A percentile compares a stretch with the other conserved stretches of the same genome.
phyloP scores from a whole-genome alignment of 345 rosid species.

The Gossypium turneri region DNA sequence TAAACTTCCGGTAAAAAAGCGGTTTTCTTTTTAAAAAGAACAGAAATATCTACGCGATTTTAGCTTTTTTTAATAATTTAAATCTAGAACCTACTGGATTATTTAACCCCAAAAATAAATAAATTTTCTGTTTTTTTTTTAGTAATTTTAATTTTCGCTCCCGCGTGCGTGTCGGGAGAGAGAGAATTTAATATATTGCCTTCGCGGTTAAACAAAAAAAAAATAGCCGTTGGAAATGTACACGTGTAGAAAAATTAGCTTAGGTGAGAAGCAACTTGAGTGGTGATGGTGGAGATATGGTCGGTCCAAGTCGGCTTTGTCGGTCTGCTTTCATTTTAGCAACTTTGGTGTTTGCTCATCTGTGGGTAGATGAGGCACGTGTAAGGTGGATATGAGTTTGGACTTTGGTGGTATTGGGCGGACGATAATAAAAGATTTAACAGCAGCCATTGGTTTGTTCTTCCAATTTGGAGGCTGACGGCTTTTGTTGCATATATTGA shows the following conservation, averaged over 20 bases:
- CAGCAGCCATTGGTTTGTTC: not conserved
- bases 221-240: conserved; percentile 29
- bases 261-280: conserved; percentile 19
- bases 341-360: not conserved
- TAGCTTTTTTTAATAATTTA: not conserved
- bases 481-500: not conserved
- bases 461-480: not conserved
- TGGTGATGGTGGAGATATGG: conserved; percentile 22
- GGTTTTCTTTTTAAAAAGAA: not conserved
- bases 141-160: not conserved
- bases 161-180: not conserved
- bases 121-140: not conserved
- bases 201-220: conserved; percentile 28
- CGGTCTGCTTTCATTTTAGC: not conserved
- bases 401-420: not conserved
- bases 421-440: not conserved
- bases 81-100: conserved; percentile 20
- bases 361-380: not conserved
- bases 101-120: no score
- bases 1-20: not conserved
- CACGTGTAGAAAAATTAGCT: conserved; percentile 34
- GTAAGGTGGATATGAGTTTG: not conserved
- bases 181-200: conserved; percentile 9
- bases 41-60: not conserved
- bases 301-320: conserved; percentile 41